Conservation (phyloP, 495 filamentous ascomycete species). For the Tuber brumale region DNA sequence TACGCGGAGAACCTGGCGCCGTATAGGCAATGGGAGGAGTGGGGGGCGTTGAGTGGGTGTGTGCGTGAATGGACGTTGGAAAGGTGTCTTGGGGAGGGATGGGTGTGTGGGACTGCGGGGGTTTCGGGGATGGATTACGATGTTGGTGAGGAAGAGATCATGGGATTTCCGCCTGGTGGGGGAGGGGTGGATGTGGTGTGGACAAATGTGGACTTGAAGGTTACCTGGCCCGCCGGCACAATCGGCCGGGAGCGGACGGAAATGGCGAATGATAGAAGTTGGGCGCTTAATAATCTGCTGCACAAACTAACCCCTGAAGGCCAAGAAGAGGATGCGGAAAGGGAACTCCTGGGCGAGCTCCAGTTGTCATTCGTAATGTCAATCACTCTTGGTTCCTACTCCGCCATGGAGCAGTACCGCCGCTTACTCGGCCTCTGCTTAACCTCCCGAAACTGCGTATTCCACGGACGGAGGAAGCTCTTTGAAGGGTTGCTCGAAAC, state of each 20-base stretch:
- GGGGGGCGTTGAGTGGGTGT: slow-evolving; percentile 18
- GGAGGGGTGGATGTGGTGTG: slow-evolving; percentile 25
- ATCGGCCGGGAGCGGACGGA: slow-evolving; percentile 67
- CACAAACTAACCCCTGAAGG: slow-evolving; percentile 41
- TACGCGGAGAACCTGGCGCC: slow-evolving; percentile 22
- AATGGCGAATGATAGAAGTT: slow-evolving; percentile 60
- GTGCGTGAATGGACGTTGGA: slow-evolving; percentile 19
- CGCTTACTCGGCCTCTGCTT: slow-evolving; percentile 64
- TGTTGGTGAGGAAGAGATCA: slow-evolving; percentile 24
- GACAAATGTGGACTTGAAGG: slow-evolving; percentile 36
- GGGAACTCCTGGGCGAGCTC: slow-evolving; percentile 72
- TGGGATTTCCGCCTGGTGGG: slow-evolving; percentile 21
- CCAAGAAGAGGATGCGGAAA: slow-evolving; percentile 17
- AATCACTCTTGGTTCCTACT: slow-evolving; percentile 72
- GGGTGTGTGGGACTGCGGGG: slow-evolving; percentile 24
- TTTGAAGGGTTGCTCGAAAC: slow-evolving; percentile 56
- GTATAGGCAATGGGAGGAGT: slow-evolving; percentile 33
- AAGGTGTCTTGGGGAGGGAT: slow-evolving; percentile 26
- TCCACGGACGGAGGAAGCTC: slow-evolving; percentile 50
- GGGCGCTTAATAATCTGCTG: slow-evolving; percentile 52
- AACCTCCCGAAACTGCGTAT: slow-evolving; percentile 58
- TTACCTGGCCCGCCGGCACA: slow-evolving; percentile 63
- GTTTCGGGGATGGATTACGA: slow-evolving; percentile 29
- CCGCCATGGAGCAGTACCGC: slow-evolving; percentile 86
- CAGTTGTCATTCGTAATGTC: slow-evolving; percentile 80